Evolutionary conservation across 2,329 filamentous ascomycete genomes (phyloP), one percentile per base, ranked within the genome.

Genomic region (Sphaerulina populicola): DNA sequence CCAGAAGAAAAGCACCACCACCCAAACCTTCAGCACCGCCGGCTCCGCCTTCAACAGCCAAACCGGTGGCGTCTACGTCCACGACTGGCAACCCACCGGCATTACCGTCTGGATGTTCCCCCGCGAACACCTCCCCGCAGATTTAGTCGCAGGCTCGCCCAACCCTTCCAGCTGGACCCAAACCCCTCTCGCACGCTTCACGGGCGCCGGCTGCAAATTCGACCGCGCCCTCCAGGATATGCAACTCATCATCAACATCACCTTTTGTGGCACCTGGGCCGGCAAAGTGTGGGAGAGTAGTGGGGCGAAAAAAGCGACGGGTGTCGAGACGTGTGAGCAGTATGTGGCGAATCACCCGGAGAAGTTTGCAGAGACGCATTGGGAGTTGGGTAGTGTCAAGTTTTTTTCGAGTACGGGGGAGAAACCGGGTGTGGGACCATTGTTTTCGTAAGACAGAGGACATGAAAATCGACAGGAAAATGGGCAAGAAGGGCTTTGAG

Each of bases 181-280:
- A 10, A 71, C 67, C 0, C 86, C 90, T 0, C 66, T 77, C 1
- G 86, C 85, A 8, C 74, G 74, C 31, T 96, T 94, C 69, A 69
- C 74, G 3, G 79, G 81, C 37, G 30, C 14, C 1, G 75, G 73
- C 50, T 96, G 91, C 69, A 72, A 90, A 60, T 85, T 94, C 57
- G 73, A 82, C 54, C 58, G 69, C 1, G 77, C 83, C 68, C 94
- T 96, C 72, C 72, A 72, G 53, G 69, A 84, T 53, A 78, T 94
- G 72, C 79, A 83, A 60, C 81, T 96, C 57, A 79, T 91, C 57
- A 83, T 93, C 68, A 81, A 91, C 70, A 93, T 83, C 0, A 86
- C 85, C 5, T 88, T 94, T 67, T 96, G 90, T 68, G 90, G 90
- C 15, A 80, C 85, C 64, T 95, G 89, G 89, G 89, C 89, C 6